A percentile compares a stretch with the other conserved stretches of the same genome.
phyloP scores from a whole-genome alignment of 768 basidiomycete species.

The Suillus spraguei region DNA sequence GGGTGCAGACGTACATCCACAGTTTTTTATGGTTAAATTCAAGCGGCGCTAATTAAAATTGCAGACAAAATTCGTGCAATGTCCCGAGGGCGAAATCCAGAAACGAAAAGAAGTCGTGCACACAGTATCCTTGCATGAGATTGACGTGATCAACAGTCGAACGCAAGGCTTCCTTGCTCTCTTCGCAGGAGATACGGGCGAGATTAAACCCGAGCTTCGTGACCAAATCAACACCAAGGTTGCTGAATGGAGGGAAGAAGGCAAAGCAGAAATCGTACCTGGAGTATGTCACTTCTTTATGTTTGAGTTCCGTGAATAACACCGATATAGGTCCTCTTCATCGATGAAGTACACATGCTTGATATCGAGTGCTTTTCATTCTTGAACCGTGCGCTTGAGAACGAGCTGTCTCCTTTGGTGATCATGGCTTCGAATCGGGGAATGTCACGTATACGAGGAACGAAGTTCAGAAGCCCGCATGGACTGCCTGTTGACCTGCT shows the following conservation, averaged over 20 bases:
- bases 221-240: constrained; percentile 98
- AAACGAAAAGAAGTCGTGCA: constrained; percentile 97
- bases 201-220: constrained; percentile 96
- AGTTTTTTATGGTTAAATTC: neutral
- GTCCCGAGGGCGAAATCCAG: constrained; percentile 97
- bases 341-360: constrained; percentile 99
- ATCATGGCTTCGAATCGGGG: constrained; percentile 99
- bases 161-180: constrained; percentile 98
- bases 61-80: constrained; percentile 97
- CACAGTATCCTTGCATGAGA: constrained; percentile 97
- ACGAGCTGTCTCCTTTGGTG: constrained; percentile 90
- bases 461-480: constrained; percentile 92
- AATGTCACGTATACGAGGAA: constrained; percentile 92
- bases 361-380: constrained; percentile 99
- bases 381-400: constrained; percentile 94
- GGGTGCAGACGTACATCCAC: constrained; percentile 88
- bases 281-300: constrained; percentile 59
- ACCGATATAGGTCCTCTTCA: constrained; percentile 81
- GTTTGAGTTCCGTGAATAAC: neutral
- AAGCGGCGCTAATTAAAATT: constrained; percentile 5
- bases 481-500: constrained; percentile 94
- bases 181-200: constrained; percentile 94
- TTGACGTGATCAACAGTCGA: constrained; percentile 98
- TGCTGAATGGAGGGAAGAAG: constrained; percentile 97
- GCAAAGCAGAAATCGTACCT: constrained; percentile 96